Evolutionary conservation across 345 rosid species (phyloP).

Genomic region (Nephelium lappaceum): DNA sequence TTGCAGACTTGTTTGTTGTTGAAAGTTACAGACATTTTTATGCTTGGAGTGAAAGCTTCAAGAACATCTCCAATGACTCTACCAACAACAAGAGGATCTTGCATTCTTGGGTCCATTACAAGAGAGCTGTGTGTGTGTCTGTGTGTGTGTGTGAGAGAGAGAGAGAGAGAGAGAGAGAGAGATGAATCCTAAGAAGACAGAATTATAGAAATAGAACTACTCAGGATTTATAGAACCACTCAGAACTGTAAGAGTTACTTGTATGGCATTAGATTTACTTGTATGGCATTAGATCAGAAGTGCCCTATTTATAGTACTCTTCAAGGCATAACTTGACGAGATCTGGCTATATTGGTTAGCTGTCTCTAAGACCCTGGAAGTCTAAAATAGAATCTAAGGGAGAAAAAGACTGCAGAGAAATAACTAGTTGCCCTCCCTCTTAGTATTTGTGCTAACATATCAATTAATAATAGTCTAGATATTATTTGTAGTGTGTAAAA

Average conservation of each 20-base stretch:
- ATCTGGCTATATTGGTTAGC: background rate
- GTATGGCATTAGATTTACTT: background rate
- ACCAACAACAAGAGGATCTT: conserved; percentile 39
- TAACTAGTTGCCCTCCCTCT: background rate
- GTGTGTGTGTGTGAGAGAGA: background rate
- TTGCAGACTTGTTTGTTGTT: conserved; percentile 34
- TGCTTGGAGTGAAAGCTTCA: conserved; percentile 35
- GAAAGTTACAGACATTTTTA: conserved; percentile 34
- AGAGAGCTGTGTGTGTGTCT: background rate
- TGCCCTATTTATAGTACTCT: conserved; percentile 13
- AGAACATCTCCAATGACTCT: conserved; percentile 48
- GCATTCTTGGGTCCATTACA: conserved; percentile 4
- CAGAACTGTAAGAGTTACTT: background rate
- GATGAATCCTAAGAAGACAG: background rate
- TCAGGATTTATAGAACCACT: background rate
- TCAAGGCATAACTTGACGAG: background rate
- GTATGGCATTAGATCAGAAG: background rate
- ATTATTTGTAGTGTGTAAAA: background rate
- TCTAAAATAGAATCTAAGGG: background rate
- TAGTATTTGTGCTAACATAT: background rate
- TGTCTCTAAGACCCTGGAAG: background rate
- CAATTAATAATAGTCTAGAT: background rate
- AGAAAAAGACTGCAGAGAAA: background rate
- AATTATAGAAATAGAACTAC: background rate
- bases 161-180: background rate